A percentile compares a stretch with the other conserved stretches of the same genome.
phyloP scores from a whole-genome alignment of 2,329 filamentous ascomycete genomes.

The Tolypocladium paradoxum region DNA sequence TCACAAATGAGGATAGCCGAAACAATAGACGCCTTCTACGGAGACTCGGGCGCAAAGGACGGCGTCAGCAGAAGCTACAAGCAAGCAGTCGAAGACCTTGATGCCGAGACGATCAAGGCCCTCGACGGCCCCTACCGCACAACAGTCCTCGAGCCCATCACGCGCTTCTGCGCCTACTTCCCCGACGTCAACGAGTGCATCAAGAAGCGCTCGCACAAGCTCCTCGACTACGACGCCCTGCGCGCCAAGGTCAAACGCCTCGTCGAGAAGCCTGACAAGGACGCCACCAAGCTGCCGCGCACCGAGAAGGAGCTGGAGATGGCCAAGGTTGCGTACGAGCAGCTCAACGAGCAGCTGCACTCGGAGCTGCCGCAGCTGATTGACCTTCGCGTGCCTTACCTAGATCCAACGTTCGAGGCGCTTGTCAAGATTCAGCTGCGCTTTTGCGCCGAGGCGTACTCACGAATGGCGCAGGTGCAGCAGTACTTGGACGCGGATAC shows the following conservation, averaged over 20 bases:
- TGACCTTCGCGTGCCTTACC: slow-evolving; percentile 89
- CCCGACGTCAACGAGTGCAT: slow-evolving; percentile 99
- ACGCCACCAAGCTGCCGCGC: slow-evolving; percentile 88
- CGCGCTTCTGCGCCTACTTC: slow-evolving; percentile 95
- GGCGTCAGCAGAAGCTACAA: slow-evolving; percentile 96
- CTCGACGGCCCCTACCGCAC: slow-evolving; percentile 90
- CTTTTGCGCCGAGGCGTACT: slow-evolving; percentile 97
- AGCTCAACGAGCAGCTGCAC: slow-evolving; percentile 92
- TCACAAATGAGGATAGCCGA: slow-evolving; percentile 99
- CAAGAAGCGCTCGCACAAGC: slow-evolving; percentile 97
- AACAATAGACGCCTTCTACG: slow-evolving; percentile 98
- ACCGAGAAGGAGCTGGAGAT: slow-evolving; percentile 95
- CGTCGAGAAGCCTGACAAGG: slow-evolving; percentile 97
- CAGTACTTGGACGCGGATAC: slow-evolving; percentile 96
- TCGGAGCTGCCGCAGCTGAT: slow-evolving; percentile 91
- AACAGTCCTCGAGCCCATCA: slow-evolving; percentile 92
- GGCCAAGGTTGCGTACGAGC: slow-evolving; percentile 86
- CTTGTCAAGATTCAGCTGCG: slow-evolving; percentile 96
- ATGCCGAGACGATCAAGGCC: slow-evolving; percentile 97
- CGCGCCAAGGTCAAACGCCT: slow-evolving; percentile 95
- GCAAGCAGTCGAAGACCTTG: slow-evolving; percentile 93
- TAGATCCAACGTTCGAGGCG: slow-evolving; percentile 94
- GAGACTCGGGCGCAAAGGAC: slow-evolving; percentile 86
- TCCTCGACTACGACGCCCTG: slow-evolving; percentile 94
- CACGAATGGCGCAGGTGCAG: slow-evolving; percentile 96